phyloP scores from a whole-genome alignment of 2,329 filamentous ascomycete species.

The Venturiaceae sp. region DNA sequence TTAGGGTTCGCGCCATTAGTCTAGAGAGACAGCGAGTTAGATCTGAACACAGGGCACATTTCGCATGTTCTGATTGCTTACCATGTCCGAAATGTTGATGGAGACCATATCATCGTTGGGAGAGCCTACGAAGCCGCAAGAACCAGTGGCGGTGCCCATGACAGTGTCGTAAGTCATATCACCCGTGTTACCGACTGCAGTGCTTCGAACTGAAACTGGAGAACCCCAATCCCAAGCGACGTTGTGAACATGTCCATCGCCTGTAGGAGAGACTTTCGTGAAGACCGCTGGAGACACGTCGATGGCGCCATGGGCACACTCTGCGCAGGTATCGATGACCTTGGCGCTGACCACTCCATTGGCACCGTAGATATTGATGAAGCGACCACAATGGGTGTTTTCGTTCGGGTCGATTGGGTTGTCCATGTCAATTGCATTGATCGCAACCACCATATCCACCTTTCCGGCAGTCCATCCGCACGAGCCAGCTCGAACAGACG shows the following conservation, averaged over 20 bases:
- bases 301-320: slow-evolving; percentile 3
- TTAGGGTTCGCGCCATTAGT: slow-evolving; percentile 16
- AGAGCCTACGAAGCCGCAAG: slow-evolving; percentile 5
- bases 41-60: too few species aligned
- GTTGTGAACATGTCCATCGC: slow-evolving; percentile 10
- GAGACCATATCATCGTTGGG: slow-evolving; percentile 14
- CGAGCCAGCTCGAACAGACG: slow-evolving; percentile 5
- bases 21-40: too few species aligned
- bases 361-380: slow-evolving; percentile 3
- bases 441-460: slow-evolving; percentile 14
- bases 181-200: background rate
- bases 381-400: slow-evolving; percentile 17
- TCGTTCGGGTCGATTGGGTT: slow-evolving; percentile 16
- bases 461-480: slow-evolving; percentile 7
- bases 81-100: slow-evolving; percentile 12
- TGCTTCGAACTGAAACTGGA: background rate
- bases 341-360: background rate
- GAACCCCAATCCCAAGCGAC: slow-evolving; percentile 9
- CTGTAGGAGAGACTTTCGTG: slow-evolving; percentile 6
- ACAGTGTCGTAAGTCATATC: slow-evolving; percentile 9
- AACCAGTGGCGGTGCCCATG: slow-evolving; percentile 1
- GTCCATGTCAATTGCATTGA: slow-evolving; percentile 13
- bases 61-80: too few species aligned
- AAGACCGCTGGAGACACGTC: slow-evolving; percentile 7
- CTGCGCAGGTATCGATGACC: slow-evolving; percentile 8